These are phyloP conservation scores for Conticribra weissflogii DNA, from an alignment of 108 stramenopile genomes.

Conservation along the genomic window DNA sequence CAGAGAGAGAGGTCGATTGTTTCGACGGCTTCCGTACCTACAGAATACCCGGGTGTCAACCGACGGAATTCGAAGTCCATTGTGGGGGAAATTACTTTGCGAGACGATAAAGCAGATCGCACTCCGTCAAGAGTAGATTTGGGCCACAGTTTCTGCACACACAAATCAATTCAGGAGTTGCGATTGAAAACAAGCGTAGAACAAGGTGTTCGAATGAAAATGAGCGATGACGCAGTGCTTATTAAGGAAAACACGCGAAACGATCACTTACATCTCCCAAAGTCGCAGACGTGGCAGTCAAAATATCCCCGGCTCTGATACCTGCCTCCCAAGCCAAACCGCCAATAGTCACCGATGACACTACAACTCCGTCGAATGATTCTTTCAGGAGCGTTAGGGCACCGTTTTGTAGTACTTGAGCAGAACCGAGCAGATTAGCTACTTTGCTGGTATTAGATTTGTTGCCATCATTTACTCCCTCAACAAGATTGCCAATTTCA, in stretches of 20 bases:
- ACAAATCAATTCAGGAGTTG: too few species aligned
- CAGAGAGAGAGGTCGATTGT: constrained; percentile 69
- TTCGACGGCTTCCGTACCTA: constrained; percentile 21
- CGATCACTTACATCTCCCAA: constrained; percentile 57
- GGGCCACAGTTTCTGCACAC: constrained; percentile 63
- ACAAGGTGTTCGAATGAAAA: too few species aligned
- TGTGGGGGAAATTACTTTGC: constrained; percentile 52
- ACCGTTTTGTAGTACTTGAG: constrained; percentile 48
- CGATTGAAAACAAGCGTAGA: too few species aligned
- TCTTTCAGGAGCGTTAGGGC: constrained; percentile 44
- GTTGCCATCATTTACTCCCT: not conserved
- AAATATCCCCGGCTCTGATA: constrained; percentile 70
- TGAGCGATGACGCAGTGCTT: too few species aligned
- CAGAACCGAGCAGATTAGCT: constrained; percentile 22
- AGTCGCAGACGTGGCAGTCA: constrained; percentile 71
- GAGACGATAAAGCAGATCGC: constrained; percentile 68
- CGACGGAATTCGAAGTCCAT: constrained; percentile 69
- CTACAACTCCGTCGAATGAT: constrained; percentile 63
- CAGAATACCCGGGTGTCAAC: constrained; percentile 14
- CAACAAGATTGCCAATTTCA: not conserved
- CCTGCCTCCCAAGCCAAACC: constrained; percentile 73
- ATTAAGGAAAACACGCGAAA: too few species aligned
- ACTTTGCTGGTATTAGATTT: not conserved
- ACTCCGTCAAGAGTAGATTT: constrained; percentile 84
- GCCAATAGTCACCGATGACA: constrained; percentile 59